Conservation (phyloP, 83 land plant genomes). For the Diphasiastrum complanatum region DNA sequence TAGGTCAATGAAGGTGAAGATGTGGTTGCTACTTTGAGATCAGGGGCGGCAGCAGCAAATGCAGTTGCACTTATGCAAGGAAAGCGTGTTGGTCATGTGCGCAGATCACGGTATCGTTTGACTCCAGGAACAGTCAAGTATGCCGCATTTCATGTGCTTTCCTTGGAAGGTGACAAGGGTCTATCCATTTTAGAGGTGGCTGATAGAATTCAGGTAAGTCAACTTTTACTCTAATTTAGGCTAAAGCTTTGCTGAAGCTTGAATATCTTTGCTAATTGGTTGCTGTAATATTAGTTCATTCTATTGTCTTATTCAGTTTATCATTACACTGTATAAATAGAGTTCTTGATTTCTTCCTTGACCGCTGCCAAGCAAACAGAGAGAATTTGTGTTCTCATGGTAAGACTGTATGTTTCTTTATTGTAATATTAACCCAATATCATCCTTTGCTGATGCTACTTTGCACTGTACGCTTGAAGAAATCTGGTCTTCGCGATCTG, state of each 20-base stretch:
- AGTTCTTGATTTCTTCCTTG: not conserved
- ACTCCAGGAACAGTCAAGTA: slow-evolving; percentile 64
- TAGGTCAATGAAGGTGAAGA: slow-evolving; percentile 19
- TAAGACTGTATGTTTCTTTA: slow-evolving; percentile 7
- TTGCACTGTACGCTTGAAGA: slow-evolving; percentile 27
- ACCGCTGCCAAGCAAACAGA: not conserved
- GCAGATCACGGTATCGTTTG: slow-evolving; percentile 39
- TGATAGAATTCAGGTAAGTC: slow-evolving; percentile 44
- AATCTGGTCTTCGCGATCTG: slow-evolving; percentile 41
- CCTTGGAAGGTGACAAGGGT: slow-evolving; percentile 50
- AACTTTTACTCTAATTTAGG: no score
- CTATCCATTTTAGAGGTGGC: slow-evolving; percentile 53
- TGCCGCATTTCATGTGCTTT: slow-evolving; percentile 53
- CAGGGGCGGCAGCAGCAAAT: slow-evolving; percentile 22
- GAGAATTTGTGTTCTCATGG: not conserved
- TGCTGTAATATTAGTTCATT: not conserved
- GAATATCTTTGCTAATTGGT: not conserved
- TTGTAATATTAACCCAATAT: not conserved
- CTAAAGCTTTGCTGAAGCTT: not conserved
- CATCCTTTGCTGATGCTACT: not conserved
- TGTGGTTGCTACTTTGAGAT: slow-evolving; percentile 14
- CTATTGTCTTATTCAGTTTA: not conserved
- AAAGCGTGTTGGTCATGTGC: slow-evolving; percentile 1
- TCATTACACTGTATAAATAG: not conserved
- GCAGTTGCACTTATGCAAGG: slow-evolving; percentile 27